A percentile compares a stretch with the other conserved stretches of the same genome.
Conservation (phyloP, 2,329 filamentous ascomycete genomes). For the Capronia epimyces region DNA sequence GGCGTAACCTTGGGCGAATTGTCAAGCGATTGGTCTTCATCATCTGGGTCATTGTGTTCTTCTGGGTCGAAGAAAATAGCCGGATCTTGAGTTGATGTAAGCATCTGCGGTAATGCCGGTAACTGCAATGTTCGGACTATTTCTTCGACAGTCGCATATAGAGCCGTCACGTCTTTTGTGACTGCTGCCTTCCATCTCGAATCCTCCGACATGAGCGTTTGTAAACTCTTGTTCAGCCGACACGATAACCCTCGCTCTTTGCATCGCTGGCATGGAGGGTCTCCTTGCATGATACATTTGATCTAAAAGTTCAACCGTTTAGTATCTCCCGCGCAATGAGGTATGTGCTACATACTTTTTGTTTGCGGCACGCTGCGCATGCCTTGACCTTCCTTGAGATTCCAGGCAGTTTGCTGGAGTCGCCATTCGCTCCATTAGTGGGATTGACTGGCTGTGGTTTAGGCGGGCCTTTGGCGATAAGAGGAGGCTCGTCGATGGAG, state of each 20-base stretch:
- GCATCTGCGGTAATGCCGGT: conserved; percentile 36
- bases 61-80: conserved; percentile 33
- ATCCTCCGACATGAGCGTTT: conserved; percentile 47
- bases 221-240: conserved; percentile 49
- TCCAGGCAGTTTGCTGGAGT: conserved; percentile 24
- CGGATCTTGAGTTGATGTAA: conserved; percentile 31
- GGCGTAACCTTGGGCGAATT: conserved; percentile 33
- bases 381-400: conserved; percentile 45
- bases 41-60: conserved; percentile 42
- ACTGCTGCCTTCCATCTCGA: conserved; percentile 40
- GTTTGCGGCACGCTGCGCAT: conserved; percentile 50
- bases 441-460: conserved; percentile 20
- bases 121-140: conserved; percentile 38
- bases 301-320: conserved; percentile 28
- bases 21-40: conserved; percentile 40
- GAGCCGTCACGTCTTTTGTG: conserved; percentile 31
- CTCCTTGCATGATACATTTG: conserved; percentile 50
- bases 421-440: conserved; percentile 19
- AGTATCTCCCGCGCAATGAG: neutral
- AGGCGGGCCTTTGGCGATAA: conserved; percentile 19
- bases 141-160: conserved; percentile 32
- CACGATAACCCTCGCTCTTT: conserved; percentile 47
- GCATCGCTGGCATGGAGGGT: conserved; percentile 48
- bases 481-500: conserved; percentile 24
- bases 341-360: conserved; percentile 40